phyloP scores from a whole-genome alignment of 225 moss, liverwort and hornwort species.

The Neckera pumila region DNA sequence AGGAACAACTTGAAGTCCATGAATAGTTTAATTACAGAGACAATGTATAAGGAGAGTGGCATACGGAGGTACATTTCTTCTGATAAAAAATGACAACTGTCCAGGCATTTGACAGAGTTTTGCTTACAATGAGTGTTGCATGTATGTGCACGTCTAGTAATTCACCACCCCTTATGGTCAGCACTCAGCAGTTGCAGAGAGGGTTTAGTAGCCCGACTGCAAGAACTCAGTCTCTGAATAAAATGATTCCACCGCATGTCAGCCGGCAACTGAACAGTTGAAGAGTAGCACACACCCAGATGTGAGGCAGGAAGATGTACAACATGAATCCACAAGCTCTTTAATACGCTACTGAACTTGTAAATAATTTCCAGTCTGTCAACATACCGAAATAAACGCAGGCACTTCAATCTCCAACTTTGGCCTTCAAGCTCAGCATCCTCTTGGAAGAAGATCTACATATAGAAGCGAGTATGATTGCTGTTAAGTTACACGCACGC shows the following conservation, averaged over 20 bases:
- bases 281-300: not conserved
- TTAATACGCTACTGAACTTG: not conserved
- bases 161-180: not conserved
- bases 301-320: not conserved
- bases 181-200: not conserved
- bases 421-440: not conserved
- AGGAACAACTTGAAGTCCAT: not conserved
- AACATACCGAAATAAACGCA: not conserved
- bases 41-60: not conserved
- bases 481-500: not conserved
- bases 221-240: not conserved
- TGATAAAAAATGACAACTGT: slow-evolving; percentile 13
- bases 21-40: not conserved
- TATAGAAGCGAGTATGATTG: not conserved
- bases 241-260: not conserved
- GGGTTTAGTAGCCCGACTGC: not conserved
- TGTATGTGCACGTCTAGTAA: not conserved
- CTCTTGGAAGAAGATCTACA: not conserved
- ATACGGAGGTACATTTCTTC: not conserved
- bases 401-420: not conserved
- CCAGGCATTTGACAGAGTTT: not conserved
- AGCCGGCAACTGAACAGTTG: not conserved
- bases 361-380: not conserved
- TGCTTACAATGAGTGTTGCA: not conserved
- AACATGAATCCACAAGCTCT: not conserved